Base-by-base conservation (phyloP, 2,329 filamentous ascomycete species). In the Xylaria sp. region DNA sequence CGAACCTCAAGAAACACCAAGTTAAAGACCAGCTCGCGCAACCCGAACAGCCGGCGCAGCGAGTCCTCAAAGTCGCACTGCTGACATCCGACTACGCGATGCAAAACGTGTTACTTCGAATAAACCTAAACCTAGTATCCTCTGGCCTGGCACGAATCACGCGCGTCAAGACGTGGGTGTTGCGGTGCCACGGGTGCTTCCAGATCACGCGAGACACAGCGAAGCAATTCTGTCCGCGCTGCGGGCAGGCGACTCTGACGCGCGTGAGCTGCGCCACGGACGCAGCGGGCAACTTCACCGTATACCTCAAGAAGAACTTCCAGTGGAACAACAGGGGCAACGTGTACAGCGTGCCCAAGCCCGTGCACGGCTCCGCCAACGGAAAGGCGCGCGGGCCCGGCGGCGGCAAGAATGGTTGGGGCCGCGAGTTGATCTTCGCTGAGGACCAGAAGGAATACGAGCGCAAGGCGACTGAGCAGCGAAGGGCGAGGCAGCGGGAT, bases 401-500 rank as follows among this genome's bases (percentile, higher is more conserved):
- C 1, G 94, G 93, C 49, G 95, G 95, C 0, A 92, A 97, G 81
- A 89, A 90, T 49, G 93, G 93, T 17, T 98, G 96, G 93, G 95
- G 94, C 10, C 87, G 87, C 48, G 89, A 91, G 42, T 83, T 99
- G 72, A 93, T 99, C 63, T 83, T 99, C 10, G 90, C 94, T 0
- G 95, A 97, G 81, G 96, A 99, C 79, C 96, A 99, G 84, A 97
- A 97, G 83, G 96, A 99, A 83, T 98, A 92, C 80, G 80, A 87
- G 49, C 84, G 87, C 71, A 90, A 90, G 62, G 79, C 87, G 17
- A 86, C 86, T 3, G 86, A 90, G 73, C 88, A 92, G 77, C 88
- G 86, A 74, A 88, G 91, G 74, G 84, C 83, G 62, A 90, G 90
- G 77, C 89, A 92, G 78, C 90, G 89, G 77, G 93, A 97, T 80